A percentile compares a stretch with the other conserved stretches of the same genome.
Evolutionary conservation across 305 asterid species (phyloP).

Genomic region (Plantago coronopus): DNA sequence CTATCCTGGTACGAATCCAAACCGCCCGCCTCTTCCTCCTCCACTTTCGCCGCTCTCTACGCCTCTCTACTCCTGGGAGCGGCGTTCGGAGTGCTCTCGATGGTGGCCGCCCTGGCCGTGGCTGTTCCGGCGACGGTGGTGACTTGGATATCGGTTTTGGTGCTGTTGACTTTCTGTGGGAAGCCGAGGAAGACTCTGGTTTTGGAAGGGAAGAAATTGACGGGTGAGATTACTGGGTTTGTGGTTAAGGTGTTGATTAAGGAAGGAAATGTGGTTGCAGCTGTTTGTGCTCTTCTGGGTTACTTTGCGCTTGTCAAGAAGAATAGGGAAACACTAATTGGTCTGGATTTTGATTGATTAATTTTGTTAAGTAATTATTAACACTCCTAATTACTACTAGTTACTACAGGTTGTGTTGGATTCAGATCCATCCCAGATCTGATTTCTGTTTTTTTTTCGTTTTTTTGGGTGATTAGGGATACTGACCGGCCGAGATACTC

Average conservation of each 20-base stretch:
- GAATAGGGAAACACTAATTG: slow-evolving; percentile 10
- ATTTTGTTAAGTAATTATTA: no score
- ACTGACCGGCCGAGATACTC: no score
- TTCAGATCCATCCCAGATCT: no score
- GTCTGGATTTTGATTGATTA: slow-evolving; percentile 19
- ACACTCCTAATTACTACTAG: no score
- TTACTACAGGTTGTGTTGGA: no score
- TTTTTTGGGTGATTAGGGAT: no score
- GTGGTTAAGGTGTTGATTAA: slow-evolving; percentile 65
- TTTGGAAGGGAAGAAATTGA: slow-evolving; percentile 74
- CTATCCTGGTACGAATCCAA: slow-evolving; percentile 58
- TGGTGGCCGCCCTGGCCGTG: slow-evolving; percentile 85
- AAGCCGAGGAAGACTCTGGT: slow-evolving; percentile 69
- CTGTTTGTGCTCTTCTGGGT: slow-evolving; percentile 72
- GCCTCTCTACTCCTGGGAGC: slow-evolving; percentile 56
- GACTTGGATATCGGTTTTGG: slow-evolving; percentile 83
- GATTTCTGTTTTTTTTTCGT: no score
- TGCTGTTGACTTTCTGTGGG: slow-evolving; percentile 66
- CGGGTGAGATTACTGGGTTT: slow-evolving; percentile 69
- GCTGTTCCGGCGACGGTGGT: slow-evolving; percentile 84
- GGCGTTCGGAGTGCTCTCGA: slow-evolving; percentile 69
- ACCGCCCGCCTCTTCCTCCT: slow-evolving; percentile 20
- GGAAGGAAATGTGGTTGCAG: slow-evolving; percentile 91
- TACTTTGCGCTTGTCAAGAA: slow-evolving; percentile 60
- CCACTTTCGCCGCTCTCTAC: slow-evolving; percentile 56